Percentiles rank a stretch among this genome's conserved stretches.
phyloP scores from a whole-genome alignment of 2,329 filamentous ascomycete species.

The Arthroderma sp. region DNA sequence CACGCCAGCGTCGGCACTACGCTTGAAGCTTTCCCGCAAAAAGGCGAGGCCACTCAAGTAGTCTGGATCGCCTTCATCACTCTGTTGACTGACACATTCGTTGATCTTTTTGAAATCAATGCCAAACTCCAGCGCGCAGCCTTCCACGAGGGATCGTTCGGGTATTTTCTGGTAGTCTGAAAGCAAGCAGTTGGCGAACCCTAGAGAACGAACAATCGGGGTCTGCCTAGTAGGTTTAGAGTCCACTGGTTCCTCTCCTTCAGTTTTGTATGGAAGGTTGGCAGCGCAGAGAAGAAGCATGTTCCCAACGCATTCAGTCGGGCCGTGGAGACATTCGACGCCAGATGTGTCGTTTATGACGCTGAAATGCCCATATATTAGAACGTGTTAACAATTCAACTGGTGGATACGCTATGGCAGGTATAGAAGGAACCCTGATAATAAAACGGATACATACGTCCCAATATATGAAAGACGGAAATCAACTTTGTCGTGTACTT shows the following conservation, averaged over 20 bases:
- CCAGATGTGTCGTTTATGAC: conserved; percentile 61
- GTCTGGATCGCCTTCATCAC: conserved; percentile 55
- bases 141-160: conserved; percentile 60
- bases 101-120: conserved; percentile 73
- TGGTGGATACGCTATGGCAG: no score
- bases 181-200: conserved; percentile 84
- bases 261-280: conserved; percentile 38
- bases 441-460: conserved; percentile 37
- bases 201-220: conserved; percentile 67
- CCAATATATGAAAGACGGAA: conserved; percentile 88
- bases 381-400: no score
- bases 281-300: conserved; percentile 87
- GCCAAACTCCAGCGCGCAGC: conserved; percentile 82
- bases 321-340: conserved; percentile 78
- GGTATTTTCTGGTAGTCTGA: conserved; percentile 67
- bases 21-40: conserved; percentile 35
- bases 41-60: conserved; percentile 38
- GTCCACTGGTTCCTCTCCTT: conserved; percentile 11
- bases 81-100: conserved; percentile 63
- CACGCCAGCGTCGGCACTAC: conserved; percentile 47
- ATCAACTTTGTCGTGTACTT: conserved; percentile 69
- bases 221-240: conserved; percentile 30
- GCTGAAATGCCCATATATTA: conserved; percentile 23
- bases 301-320: conserved; percentile 82
- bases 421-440: background rate